phyloP scores from a whole-genome alignment of 345 rosid genomes.

The Combretum micranthum region DNA sequence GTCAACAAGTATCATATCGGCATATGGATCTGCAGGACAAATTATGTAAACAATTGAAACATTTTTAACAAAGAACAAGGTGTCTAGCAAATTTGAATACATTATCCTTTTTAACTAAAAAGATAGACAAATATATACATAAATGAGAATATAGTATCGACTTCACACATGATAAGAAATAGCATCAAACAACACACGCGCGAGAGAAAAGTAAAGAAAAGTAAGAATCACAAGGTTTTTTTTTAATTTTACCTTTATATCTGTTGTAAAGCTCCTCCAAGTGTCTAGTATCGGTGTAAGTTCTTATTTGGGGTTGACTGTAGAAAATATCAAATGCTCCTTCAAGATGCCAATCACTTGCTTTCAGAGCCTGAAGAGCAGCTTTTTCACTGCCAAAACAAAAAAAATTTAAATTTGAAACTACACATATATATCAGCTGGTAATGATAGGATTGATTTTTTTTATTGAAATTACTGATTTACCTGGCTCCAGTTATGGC shows the following conservation, averaged over 20 bases:
- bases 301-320: conserved; percentile 73
- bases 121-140: neutral
- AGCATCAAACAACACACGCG: no score
- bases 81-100: no score
- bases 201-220: no score
- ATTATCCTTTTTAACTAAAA: no score
- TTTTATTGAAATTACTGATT: conserved; percentile 4
- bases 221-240: no score
- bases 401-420: neutral
- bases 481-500: conserved; percentile 87
- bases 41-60: neutral
- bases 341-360: conserved; percentile 93
- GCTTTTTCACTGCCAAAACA: conserved; percentile 88
- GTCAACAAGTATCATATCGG: conserved; percentile 42
- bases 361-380: conserved; percentile 82
- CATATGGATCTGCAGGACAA: conserved; percentile 28
- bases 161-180: neutral
- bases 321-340: conserved; percentile 91
- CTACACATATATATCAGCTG: no score
- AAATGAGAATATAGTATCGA: neutral
- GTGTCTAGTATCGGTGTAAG: conserved; percentile 60
- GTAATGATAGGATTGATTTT: no score
- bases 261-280: conserved; percentile 90
- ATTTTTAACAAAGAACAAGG: no score
- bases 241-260: conserved; percentile 97